phyloP scores from a whole-genome alignment of 129 eudicot species.

The Helianthus tuberosus region DNA sequence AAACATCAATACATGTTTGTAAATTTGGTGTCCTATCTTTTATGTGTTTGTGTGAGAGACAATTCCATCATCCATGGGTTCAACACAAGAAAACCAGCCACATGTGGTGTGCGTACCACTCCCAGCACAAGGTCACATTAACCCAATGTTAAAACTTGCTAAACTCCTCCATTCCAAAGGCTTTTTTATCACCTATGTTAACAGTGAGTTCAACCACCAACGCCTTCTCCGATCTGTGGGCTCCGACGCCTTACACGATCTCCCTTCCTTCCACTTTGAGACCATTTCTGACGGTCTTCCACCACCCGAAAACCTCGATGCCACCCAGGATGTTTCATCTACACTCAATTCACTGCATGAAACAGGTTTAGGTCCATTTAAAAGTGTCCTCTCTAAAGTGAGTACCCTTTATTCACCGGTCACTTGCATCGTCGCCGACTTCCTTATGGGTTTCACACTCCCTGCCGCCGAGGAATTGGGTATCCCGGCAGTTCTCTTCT shows the following conservation, averaged over 20 bases:
- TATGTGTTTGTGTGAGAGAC: background rate
- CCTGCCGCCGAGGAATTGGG: conserved; percentile 29
- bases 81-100: conserved; percentile 26
- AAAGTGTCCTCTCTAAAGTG: conserved; percentile 24
- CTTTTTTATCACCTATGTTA: conserved; percentile 36
- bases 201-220: conserved; percentile 32
- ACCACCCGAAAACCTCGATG: conserved; percentile 31
- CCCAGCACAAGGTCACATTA: conserved; percentile 42
- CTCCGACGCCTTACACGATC: conserved; percentile 18
- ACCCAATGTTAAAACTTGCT: conserved; percentile 53
- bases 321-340: conserved; percentile 25
- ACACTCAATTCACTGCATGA: conserved; percentile 23
- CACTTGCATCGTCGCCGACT: conserved; percentile 42
- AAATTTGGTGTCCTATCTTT: background rate
- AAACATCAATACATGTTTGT: background rate
- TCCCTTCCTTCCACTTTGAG: conserved; percentile 41
- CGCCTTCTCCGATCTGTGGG: conserved; percentile 40
- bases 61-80: background rate
- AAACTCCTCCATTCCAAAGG: conserved; percentile 44
- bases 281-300: conserved; percentile 52
- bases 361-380: conserved; percentile 37
- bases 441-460: conserved; percentile 36
- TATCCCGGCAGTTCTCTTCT: conserved; percentile 33
- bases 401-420: conserved; percentile 33
- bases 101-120: conserved; percentile 36